Evolutionary conservation across 148 eudicot genomes (phyloP), one percentile per base, ranked within the genome.

Genomic region (Camellia granthamiana): DNA sequence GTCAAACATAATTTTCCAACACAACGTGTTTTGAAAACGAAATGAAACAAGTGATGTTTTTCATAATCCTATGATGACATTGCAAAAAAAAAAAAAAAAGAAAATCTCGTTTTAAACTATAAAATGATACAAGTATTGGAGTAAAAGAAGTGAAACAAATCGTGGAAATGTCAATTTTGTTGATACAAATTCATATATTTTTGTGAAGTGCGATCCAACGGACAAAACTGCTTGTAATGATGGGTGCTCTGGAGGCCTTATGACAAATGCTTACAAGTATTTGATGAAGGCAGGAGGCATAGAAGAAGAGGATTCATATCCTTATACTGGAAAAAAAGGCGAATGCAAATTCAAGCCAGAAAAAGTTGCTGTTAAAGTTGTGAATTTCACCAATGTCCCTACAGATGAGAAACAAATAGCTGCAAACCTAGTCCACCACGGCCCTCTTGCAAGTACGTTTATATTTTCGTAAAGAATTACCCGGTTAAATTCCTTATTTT

Each of bases 191-290:
- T 56, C 16, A 0, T 66, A 7, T 47, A 13, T 78, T n/a, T 63
- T 59, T 14, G 66, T 83, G 47, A 47, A 95, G 96, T 95, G 98
- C 74, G 97, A 93, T 78, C 38, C 75, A 1, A 85, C 16, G 3
- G 86, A 91, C 81, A 89, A 78, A 77, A 76, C 15, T 3, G 89
- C 90, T n/a, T 95, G 98, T 67, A 88, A 95, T 46, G 67, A 65
- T 0, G 99, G 97, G 12, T 95, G 99, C 74, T 76, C 42, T 0
- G 99, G 99, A 1, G 99, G 97, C 13, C 91, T 95, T 3, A 95
- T 95, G 99, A 95, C 93, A 3, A 95, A 88, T 83, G 99, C 99
- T 1, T 95, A 90, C 80, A 86, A 83, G 74, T 95, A 95, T 76
- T 67, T 93, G 79, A 87, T 95, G 18, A 83, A 91, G 30, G 92